These are phyloP conservation scores for Acanthamoeba divionensis DNA, from an alignment of 208 protist genomes.

Conservation along the genomic window DNA sequence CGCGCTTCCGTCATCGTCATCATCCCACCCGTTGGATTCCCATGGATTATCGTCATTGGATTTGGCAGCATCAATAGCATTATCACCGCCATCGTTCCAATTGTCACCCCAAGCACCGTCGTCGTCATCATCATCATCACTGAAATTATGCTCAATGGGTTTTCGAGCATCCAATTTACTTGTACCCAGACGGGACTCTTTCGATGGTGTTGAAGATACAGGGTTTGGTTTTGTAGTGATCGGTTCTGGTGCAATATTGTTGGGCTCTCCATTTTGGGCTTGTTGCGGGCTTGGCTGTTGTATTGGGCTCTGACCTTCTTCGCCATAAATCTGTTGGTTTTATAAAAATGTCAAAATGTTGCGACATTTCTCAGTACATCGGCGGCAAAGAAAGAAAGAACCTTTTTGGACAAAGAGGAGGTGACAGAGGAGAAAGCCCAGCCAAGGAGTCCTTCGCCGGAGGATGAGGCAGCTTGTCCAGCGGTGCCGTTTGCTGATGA, in stretches of 20 bases:
- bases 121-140: slow-evolving; percentile 34
- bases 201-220: no score
- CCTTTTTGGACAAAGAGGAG: background rate
- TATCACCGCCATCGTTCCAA: background rate
- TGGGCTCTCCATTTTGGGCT: background rate
- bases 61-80: background rate
- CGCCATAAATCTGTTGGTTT: background rate
- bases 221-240: background rate
- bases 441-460: slow-evolving; percentile 22
- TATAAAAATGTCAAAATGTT: background rate
- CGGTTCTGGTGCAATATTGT: background rate
- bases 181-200: no score
- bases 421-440: background rate
- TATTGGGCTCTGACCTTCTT: background rate
- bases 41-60: no score
- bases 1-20: no score
- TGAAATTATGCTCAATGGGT: background rate
- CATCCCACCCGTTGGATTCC: no score
- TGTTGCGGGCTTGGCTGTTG: background rate
- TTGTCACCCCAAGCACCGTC: slow-evolving; percentile 37
- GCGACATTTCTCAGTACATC: background rate
- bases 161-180: background rate
- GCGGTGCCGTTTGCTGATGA: background rate
- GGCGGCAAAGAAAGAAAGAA: no score
- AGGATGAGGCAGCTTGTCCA: background rate